Evolutionary conservation across 208 protist species (phyloP), one percentile per base, ranked within the genome.

Genomic region (Trypanosoma congolense): DNA sequence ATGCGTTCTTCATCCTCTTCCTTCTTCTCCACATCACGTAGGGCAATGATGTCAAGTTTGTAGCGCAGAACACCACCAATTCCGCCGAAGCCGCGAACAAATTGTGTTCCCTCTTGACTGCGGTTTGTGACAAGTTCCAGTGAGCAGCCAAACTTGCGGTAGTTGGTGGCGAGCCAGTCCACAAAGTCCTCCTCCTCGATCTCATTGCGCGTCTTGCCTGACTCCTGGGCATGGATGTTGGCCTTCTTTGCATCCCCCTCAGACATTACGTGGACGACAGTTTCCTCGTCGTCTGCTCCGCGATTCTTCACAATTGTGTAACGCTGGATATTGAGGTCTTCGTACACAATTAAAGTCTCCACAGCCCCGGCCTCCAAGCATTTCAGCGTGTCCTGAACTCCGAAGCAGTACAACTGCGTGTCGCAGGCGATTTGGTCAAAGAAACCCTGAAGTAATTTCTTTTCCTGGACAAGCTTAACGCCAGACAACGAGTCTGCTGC

Each of bases 391-490:
- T 99, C 98, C 16, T 82, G 72, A 2, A 99, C 83, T 50, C 98
- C 98, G 71, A 99, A 99, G 76, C 97, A 99, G 67, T 98, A 99
- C 70, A 98, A 95, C 63, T 98, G 96, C 36, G 97, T 98, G 67
- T 99, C 97, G 52, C 92, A 84, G 6, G 97, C 83, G 62, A 99
- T 99, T 49, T 99, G 84, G 35, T 99, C 97, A 64, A 99, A 99
- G 85, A 98, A 99, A 29, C 69, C 74, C 41, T 96, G 77, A 52
- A 99, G 87, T 31, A 99, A 72, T 75, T 99, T 99, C 85, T 99
- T 99, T 85, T 99, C 99, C 76, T 99, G 83, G 46, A 99, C 84
- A 41, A 99, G 98, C 79, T 99, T 99, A 29, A 99, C 98, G 46
- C 98, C 96, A 5, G 76, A 72, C 5, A 99, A 73, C 19, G 77